Percentiles rank a stretch among this genome's conserved stretches.
Evolutionary conservation across 2,329 filamentous ascomycete genomes (phyloP).

Genomic region (Hortaea werneckii): DNA sequence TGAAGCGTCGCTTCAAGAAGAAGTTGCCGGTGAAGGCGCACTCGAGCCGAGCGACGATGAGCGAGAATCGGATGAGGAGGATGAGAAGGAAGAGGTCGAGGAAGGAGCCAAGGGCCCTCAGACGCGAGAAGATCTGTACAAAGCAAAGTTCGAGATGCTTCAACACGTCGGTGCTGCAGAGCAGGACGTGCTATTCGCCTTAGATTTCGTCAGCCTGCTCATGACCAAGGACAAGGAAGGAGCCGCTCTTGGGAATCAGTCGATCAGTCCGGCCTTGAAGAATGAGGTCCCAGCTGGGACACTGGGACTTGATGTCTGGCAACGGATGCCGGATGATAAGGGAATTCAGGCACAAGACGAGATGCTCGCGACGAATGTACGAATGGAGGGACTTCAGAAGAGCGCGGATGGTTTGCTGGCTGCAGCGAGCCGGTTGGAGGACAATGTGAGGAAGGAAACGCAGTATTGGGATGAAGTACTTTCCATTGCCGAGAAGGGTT

Average conservation of each 20-base stretch:
- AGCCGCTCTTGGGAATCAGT: conserved; percentile 47
- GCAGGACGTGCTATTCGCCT: conserved; percentile 54
- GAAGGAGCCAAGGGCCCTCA: conserved; percentile 7
- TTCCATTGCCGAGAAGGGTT: conserved; percentile 70
- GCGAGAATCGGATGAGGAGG: conserved; percentile 28
- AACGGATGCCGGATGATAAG: conserved; percentile 48
- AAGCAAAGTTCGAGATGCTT: conserved; percentile 32
- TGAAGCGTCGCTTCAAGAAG: conserved; percentile 59
- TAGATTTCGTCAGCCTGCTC: conserved; percentile 76
- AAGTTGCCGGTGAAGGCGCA: conserved; percentile 46
- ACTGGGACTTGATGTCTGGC: conserved; percentile 56
- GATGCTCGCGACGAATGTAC: conserved; percentile 56
- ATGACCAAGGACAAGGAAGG: conserved; percentile 62
- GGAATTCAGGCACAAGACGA: conserved; percentile 28
- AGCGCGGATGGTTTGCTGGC: conserved; percentile 64
- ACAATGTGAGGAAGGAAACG: conserved; percentile 69
- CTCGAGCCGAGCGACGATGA: conserved; percentile 33
- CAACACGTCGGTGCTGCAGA: conserved; percentile 23
- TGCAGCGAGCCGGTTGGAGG: conserved; percentile 61
- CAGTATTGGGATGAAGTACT: conserved; percentile 85
- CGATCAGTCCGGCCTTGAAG: conserved; percentile 61
- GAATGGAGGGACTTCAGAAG: conserved; percentile 64
- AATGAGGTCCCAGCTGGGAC: conserved; percentile 64
- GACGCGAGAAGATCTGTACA: conserved; percentile 29
- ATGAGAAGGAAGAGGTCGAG: conserved; percentile 4